Evolutionary conservation across 306 rosid species (phyloP).

Genomic region (Argentina anserina): DNA sequence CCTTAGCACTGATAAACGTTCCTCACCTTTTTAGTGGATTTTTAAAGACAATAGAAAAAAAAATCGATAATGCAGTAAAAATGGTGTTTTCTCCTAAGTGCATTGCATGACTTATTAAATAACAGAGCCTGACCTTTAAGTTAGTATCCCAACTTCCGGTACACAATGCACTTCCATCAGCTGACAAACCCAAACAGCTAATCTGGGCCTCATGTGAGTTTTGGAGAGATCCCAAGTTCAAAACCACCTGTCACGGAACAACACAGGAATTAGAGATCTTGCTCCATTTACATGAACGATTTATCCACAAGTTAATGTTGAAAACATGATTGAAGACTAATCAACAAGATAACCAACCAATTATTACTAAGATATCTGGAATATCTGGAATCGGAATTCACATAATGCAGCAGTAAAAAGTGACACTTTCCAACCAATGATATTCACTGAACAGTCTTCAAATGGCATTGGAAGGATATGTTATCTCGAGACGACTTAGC

Average conservation of each 20-base stretch:
- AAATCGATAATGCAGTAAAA: background rate
- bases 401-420: background rate
- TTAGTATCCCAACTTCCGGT: constrained; percentile 97
- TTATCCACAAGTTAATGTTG: background rate
- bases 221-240: constrained; percentile 89
- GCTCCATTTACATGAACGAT: constrained; percentile 9
- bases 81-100: background rate
- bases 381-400: background rate
- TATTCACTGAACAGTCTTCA: background rate
- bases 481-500: background rate
- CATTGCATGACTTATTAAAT: background rate
- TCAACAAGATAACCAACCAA: background rate
- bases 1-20: background rate
- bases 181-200: constrained; percentile 90
- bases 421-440: background rate
- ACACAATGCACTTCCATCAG: constrained; percentile 99
- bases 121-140: constrained; percentile 60
- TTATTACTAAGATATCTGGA: background rate
- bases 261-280: constrained; percentile 4
- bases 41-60: background rate
- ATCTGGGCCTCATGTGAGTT: constrained; percentile 72
- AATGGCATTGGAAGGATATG: background rate
- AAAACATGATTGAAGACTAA: background rate
- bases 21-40: background rate
- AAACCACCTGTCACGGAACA: constrained; percentile 59